Base-by-base conservation (phyloP, 1,284 basidiomycete genomes). In the Heimioporus punctisporus region DNA sequence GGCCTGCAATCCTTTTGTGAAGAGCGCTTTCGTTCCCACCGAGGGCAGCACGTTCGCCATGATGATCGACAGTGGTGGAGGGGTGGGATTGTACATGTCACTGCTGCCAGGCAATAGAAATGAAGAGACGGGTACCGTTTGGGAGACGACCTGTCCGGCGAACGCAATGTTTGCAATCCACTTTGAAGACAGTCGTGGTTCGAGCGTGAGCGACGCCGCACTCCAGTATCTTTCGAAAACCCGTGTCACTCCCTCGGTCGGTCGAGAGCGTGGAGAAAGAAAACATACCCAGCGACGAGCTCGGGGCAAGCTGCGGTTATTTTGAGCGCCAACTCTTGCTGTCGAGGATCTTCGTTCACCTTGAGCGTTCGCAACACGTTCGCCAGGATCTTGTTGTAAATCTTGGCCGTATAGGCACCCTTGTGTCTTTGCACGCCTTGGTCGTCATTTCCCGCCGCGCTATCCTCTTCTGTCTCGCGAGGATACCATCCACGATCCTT, bases 161-260 rank as follows among this genome's bases (percentile, higher is more conserved):
- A 95, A 92, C 4, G 92, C 81, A 56, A 96, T 85, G 51, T 94
- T 95, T 3, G 89, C 85, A 30, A 97, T 85, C 95, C 95, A 98
- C 63, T 89, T 87, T 0, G 92, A 92, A 8, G 91, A 91, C 1
- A 95, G 81, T 2, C 92, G 84, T 1, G 95, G 94, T 60, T 98
- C 95, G 9, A 97, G 78, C 0, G 90, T 89, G 24, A 95, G 74
- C 1, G 84, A 83, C 5, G 84, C 88, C 31, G 81, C 81, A 19
- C 84, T 72, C 92, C 93, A 94, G 68, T 91, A 95, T 12, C 90
- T 92, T n/a, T n/a, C n/a, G n/a, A n/a, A n/a, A n/a, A n/a, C n/a
- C n/a, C n/a, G n/a, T n/a, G n/a, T n/a, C n/a, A n/a, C n/a, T n/a
- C n/a, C n/a, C n/a, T n/a, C n/a, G n/a, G n/a, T n/a, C n/a, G n/a